phyloP scores from a whole-genome alignment of 768 basidiomycete species.

The Auricularia auricula-judae region DNA sequence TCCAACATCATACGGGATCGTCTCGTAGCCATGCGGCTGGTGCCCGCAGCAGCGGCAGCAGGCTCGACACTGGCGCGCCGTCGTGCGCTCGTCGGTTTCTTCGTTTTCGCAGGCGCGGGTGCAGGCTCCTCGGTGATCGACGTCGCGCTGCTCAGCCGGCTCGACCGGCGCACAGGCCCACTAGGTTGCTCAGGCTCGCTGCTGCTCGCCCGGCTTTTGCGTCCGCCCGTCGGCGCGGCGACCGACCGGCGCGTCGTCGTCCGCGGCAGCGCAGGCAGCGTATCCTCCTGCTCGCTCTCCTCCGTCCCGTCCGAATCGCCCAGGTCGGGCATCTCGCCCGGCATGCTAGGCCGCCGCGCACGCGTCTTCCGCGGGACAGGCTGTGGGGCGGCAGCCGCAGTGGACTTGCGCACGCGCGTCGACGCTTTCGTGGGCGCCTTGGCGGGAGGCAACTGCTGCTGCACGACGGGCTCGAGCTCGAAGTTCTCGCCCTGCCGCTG shows the following conservation, averaged over 20 bases:
- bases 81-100: too few species aligned
- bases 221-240: too few species aligned
- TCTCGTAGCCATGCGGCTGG: background rate
- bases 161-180: background rate
- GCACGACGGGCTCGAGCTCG: background rate
- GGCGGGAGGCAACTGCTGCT: background rate
- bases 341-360: background rate
- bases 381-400: background rate
- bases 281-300: background rate
- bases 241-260: too few species aligned
- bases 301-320: background rate
- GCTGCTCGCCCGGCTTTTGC: background rate
- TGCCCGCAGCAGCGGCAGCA: background rate
- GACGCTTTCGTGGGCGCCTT: background rate
- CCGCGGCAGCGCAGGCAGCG: background rate
- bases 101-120: too few species aligned
- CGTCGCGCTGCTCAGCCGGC: background rate
- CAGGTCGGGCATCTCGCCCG: background rate
- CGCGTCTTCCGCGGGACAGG: background rate
- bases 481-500: background rate
- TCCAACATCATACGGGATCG: background rate
- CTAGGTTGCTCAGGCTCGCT: background rate
- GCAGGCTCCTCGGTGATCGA: too few species aligned
- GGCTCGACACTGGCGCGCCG: background rate
- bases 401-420: background rate